Evolutionary conservation across 805 yeast species (phyloP).

Genomic region (Myxozyma neglecta): DNA sequence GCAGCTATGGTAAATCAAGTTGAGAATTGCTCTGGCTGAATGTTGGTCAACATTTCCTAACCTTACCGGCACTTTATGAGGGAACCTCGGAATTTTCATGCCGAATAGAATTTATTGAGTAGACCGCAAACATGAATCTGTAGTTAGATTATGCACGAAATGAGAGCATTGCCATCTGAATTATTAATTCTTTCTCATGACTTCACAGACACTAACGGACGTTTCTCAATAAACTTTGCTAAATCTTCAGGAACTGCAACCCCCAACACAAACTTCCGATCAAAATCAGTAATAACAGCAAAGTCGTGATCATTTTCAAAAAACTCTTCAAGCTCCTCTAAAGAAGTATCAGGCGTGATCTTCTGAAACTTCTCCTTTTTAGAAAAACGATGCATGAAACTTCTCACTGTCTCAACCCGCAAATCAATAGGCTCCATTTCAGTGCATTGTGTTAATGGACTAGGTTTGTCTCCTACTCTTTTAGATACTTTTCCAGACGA

Average conservation of each 20-base stretch:
- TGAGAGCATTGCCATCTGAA: background rate
- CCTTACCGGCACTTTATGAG: no score
- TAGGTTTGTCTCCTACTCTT: background rate
- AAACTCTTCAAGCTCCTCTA: slow-evolving; percentile 54
- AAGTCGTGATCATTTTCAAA: slow-evolving; percentile 51
- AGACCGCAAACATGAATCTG: no score
- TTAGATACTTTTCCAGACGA: slow-evolving; percentile 34
- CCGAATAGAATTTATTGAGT: no score
- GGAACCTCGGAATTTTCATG: no score
- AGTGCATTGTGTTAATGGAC: slow-evolving; percentile 26
- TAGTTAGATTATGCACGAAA: background rate
- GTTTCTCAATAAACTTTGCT: slow-evolving; percentile 45
- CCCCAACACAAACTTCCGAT: slow-evolving; percentile 56
- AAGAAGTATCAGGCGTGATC: slow-evolving; percentile 56
- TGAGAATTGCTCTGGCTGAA: no score
- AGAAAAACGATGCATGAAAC: slow-evolving; percentile 35
- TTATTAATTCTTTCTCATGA: background rate
- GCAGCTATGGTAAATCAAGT: no score
- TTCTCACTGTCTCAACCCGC: slow-evolving; percentile 12
- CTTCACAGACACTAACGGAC: slow-evolving; percentile 40
- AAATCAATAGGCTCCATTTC: slow-evolving; percentile 30
- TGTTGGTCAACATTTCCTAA: no score
- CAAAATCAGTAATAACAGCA: slow-evolving; percentile 57
- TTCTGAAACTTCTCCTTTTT: slow-evolving; percentile 41
- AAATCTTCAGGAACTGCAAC: slow-evolving; percentile 57